phyloP scores from a whole-genome alignment of 2,329 filamentous ascomycete species.

The Verticillium klebahnii region DNA sequence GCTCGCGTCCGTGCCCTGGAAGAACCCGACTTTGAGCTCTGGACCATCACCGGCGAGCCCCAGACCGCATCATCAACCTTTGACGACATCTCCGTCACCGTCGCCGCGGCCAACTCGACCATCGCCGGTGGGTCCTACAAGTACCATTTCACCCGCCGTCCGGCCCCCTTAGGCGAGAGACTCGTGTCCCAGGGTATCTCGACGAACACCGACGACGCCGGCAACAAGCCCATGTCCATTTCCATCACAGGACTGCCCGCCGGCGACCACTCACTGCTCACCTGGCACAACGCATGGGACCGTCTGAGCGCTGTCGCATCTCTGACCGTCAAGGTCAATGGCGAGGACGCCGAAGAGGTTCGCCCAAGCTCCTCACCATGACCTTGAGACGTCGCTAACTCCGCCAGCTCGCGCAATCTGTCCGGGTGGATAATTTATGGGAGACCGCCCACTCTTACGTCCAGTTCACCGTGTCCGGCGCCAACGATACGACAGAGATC shows the following conservation, averaged over 20 bases:
- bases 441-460: constrained; percentile 21
- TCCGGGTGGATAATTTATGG: constrained; percentile 25
- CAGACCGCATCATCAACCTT: constrained; percentile 2
- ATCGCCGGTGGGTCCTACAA: constrained; percentile 19
- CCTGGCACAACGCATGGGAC: constrained; percentile 27
- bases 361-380: neutral
- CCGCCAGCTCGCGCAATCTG: constrained; percentile 15
- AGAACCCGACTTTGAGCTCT: constrained; percentile 10
- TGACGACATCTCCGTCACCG: constrained; percentile 2
- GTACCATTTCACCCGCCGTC: constrained; percentile 17
- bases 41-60: constrained; percentile 10
- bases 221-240: constrained; percentile 18
- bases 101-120: constrained; percentile 6
- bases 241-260: constrained; percentile 19
- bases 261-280: constrained; percentile 21
- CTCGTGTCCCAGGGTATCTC: constrained; percentile 22
- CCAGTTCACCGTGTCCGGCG: constrained; percentile 15
- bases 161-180: constrained; percentile 22
- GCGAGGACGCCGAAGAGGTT: constrained; percentile 9
- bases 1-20: constrained; percentile 9
- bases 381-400: neutral
- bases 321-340: constrained; percentile 19
- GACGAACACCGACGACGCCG: constrained; percentile 11
- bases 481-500: constrained; percentile 18
- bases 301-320: constrained; percentile 14